Percentiles rank a stretch among this genome's conserved stretches.
Evolutionary conservation across 495 filamentous ascomycete species (phyloP).

Genomic region (Aspergillus sclerotiicarbonarius): DNA sequence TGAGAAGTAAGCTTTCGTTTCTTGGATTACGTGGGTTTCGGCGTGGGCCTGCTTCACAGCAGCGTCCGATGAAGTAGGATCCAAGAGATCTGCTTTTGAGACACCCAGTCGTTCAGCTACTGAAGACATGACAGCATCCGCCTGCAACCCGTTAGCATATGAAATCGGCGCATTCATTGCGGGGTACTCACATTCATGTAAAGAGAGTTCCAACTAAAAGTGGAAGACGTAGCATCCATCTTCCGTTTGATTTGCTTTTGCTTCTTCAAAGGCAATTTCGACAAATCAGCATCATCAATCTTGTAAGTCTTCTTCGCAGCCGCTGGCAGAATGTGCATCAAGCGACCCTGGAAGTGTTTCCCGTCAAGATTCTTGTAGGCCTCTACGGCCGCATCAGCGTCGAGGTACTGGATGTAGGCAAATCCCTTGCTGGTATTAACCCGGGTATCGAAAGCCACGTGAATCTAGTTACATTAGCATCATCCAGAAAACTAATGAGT

Average conservation of each 20-base stretch:
- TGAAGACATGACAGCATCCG: constrained; percentile 89
- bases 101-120: constrained; percentile 83
- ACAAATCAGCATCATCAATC: constrained; percentile 82
- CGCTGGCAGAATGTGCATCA: constrained; percentile 84
- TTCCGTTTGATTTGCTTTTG: constrained; percentile 86
- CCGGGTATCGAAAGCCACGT: constrained; percentile 68
- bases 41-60: constrained; percentile 96
- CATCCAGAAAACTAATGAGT: constrained; percentile 24
- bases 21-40: constrained; percentile 93
- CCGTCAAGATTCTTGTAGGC: constrained; percentile 76
- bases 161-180: background rate
- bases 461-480: constrained; percentile 63
- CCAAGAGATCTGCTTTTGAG: constrained; percentile 83
- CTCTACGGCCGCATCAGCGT: constrained; percentile 67
- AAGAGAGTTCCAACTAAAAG: constrained; percentile 95
- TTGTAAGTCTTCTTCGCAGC: constrained; percentile 73
- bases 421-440: constrained; percentile 77
- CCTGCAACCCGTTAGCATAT: constrained; percentile 39
- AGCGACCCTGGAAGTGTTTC: constrained; percentile 83
- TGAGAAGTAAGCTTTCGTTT: constrained; percentile 87
- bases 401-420: constrained; percentile 75
- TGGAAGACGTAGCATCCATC: constrained; percentile 66
- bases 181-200: constrained; percentile 80
- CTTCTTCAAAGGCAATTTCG: constrained; percentile 89
- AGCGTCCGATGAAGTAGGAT: constrained; percentile 90